Conservation (phyloP, 1,284 basidiomycete species). For the Boletus smithii region DNA sequence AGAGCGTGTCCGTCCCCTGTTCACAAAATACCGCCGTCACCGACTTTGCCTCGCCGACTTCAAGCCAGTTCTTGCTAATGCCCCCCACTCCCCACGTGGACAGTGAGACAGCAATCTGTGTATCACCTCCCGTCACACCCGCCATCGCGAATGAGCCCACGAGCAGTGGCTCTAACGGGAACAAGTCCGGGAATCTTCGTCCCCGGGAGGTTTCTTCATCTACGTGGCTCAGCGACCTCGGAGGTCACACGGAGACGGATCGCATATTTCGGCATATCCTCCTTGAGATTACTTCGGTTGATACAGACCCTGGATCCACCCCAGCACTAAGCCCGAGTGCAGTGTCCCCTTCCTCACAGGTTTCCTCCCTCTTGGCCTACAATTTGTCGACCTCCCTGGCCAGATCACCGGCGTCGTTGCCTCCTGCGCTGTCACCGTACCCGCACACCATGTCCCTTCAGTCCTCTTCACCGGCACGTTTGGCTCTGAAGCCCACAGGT, state of each 20-base stretch:
- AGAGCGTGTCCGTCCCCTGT: conserved; percentile 7
- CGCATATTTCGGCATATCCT: conserved; percentile 30
- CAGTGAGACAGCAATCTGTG: conserved; percentile 8
- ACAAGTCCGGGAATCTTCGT: conserved; percentile 18
- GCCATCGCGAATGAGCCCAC: conserved; percentile 4
- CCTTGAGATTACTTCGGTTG: conserved; percentile 11
- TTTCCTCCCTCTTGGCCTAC: conserved; percentile 17
- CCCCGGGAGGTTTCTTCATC: conserved; percentile 23
- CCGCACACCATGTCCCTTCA: conserved; percentile 15
- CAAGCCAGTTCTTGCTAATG: conserved; percentile 33
- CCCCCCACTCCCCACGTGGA: conserved; percentile 22
- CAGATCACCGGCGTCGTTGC: conserved; percentile 17
- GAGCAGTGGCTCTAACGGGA: conserved; percentile 7
- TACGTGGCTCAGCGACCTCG: conserved; percentile 35
- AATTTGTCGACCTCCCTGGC: conserved; percentile 13
- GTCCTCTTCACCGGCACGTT: conserved; percentile 13
- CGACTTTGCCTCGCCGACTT: conserved; percentile 31
- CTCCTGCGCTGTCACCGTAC: conserved; percentile 13
- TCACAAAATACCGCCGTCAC: conserved; percentile 8
- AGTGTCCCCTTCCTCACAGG: conserved; percentile 19
- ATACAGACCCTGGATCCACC: conserved; percentile 26
- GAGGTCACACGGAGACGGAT: conserved; percentile 34
- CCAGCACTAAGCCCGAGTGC: conserved; percentile 27
- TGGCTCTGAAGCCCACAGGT: conserved; percentile 27
- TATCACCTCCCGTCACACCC: conserved; percentile 14